These are phyloP conservation scores for Schrenkiella parvula DNA, from an alignment of 345 rosid genomes.

Conservation along the genomic window DNA sequence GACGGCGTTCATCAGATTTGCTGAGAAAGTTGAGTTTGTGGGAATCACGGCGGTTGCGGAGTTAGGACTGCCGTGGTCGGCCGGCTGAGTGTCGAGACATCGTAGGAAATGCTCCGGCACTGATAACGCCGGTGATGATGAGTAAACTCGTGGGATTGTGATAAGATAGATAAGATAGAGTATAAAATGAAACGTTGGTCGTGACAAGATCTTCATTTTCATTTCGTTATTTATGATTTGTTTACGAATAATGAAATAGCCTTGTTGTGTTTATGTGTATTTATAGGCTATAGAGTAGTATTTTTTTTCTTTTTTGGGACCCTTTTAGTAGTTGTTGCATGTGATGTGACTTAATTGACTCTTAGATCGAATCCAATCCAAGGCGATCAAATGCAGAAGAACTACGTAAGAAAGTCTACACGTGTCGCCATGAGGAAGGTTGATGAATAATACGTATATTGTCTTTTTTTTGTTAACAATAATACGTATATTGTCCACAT, in stretches of 20 bases:
- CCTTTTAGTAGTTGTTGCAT: not conserved
- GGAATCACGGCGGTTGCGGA: conserved; percentile 25
- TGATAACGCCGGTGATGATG: conserved; percentile 4
- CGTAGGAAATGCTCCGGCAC: conserved; percentile 22
- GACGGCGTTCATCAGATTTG: conserved; percentile 14
- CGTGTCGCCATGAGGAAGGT: not conserved
- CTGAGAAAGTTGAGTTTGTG: conserved; percentile 21
- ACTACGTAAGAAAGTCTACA: conserved; percentile 6
- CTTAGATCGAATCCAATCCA: not conserved
- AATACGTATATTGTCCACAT: not conserved
- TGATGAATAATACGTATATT: not conserved
- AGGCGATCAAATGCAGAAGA: conserved; percentile 1
- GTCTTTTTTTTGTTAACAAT: not conserved
- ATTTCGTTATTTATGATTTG: not conserved
- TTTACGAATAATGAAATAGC: not conserved
- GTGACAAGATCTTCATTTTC: conserved; percentile 10
- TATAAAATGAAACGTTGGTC: not conserved
- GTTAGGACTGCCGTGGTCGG: conserved; percentile 22
- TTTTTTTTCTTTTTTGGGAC: not conserved
- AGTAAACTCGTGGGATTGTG: conserved; percentile 12
- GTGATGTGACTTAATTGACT: not conserved
- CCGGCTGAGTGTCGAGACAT: conserved; percentile 30
- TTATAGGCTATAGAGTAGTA: not conserved
- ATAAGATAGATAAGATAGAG: conserved; percentile 1
- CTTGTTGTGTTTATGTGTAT: not conserved